Base-by-base conservation (phyloP, 176 grass and related monocot genomes). In the Rhipidocladum racemiflorum region DNA sequence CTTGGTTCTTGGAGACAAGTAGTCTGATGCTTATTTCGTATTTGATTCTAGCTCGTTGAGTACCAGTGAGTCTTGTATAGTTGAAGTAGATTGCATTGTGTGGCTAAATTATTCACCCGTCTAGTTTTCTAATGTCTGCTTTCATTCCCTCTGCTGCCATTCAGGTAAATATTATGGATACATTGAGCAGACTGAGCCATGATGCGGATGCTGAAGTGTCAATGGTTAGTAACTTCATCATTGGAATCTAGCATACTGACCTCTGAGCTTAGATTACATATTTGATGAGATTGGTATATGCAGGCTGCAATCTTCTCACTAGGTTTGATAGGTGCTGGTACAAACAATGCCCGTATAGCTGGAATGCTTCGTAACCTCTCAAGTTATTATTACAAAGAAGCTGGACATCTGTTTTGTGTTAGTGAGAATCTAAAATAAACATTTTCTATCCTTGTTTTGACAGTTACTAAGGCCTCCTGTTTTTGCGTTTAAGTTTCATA, bases 381-480 rank as follows among this genome's bases (percentile, higher is more conserved):
- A 68, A 94, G 92, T 83, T 94, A 94, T 61, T 91, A 94, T 61
- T 94, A 94, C 80, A 94, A 94, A 87, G 92, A 94, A 89, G 92
- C 88, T 54, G 92, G 88, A 11, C 88, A 94, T 50, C 80, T 94
- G 46, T 94, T 94, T 48, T 94, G 86, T 84, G 92, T 91, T 87
- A 81, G 83, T 68, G 81, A 21, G 16, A 36, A 16, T 53, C 4
- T 53, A 38, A 36, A 71, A 34, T 18, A 35, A 78, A 23, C 2
- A 10, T 70, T 65, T 29, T n/a, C 2, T 38, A 61, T 51, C 2
- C 15, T 82, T 55, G 15, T 73, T 49, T 53, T 77, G 30, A 9
- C 54, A 71, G 36, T 29, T 45, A 68, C 50, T 18, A 29, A 24
- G 18, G 9, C 17, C 49, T 53, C 28, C 23, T 34, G 4, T 1